phyloP scores from a whole-genome alignment of 1,139 yeast genomes.

The Lizanozyma gosingica region DNA sequence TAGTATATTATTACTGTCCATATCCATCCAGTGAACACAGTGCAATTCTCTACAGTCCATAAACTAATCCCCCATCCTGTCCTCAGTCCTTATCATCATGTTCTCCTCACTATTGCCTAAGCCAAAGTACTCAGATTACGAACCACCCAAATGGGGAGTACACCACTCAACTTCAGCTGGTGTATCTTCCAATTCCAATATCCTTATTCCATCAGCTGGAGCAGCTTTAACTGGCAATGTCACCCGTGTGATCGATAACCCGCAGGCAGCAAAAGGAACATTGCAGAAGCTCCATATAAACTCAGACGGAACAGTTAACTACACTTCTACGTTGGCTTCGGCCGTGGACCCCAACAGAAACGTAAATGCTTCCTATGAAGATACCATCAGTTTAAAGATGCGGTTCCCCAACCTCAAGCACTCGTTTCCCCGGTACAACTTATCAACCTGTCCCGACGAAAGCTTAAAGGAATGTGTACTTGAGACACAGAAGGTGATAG shows the following conservation, averaged over 20 bases:
- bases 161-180: neutral
- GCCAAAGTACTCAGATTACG: conserved; percentile 7
- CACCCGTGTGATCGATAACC: neutral
- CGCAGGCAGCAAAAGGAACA: conserved; percentile 1
- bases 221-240: too few relatives aligned
- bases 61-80: too few relatives aligned
- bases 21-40: too few relatives aligned
- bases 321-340: conserved; percentile 17
- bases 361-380: conserved; percentile 25
- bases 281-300: conserved; percentile 15
- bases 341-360: conserved; percentile 7
- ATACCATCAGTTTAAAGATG: conserved; percentile 33
- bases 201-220: neutral
- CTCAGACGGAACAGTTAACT: conserved; percentile 21
- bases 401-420: conserved; percentile 33
- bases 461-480: conserved; percentile 16
- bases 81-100: too few relatives aligned
- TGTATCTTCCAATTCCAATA: neutral
- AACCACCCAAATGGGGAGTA: conserved; percentile 1
- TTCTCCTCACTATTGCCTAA: conserved; percentile 9
- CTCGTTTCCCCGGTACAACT: conserved; percentile 26
- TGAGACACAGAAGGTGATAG: conserved; percentile 21
- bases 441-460: conserved; percentile 22
- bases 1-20: too few relatives aligned
- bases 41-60: too few relatives aligned